A percentile compares a stretch with the other conserved stretches of the same genome.
phyloP scores from a whole-genome alignment of 805 yeast genomes.

The Sporopachydermia quercuum region DNA sequence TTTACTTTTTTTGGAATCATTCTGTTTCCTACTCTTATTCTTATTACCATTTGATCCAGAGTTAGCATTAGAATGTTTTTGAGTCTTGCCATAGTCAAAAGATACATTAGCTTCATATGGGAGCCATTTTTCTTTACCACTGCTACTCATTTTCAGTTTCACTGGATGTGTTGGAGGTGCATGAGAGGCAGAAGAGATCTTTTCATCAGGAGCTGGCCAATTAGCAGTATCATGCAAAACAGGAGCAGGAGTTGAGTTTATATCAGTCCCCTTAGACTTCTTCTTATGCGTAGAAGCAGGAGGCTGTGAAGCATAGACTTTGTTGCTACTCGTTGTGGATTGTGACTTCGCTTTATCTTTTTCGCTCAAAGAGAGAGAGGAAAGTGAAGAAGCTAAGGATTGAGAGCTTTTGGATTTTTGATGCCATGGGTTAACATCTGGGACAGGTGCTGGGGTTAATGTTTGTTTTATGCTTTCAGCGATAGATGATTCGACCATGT shows the following conservation, averaged over 20 bases:
- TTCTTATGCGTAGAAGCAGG: conserved; percentile 7
- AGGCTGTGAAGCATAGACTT: conserved; percentile 6
- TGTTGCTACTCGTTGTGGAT: conserved; percentile 7
- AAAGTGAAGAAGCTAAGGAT: conserved; percentile 5
- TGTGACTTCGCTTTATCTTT: conserved; percentile 8
- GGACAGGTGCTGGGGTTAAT: conserved; percentile 54
- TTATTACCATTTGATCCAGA: conserved; percentile 6
- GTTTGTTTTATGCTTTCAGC: too few relatives aligned
- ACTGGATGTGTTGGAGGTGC: conserved; percentile 10
- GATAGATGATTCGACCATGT: too few relatives aligned
- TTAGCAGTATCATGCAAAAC: conserved; percentile 8
- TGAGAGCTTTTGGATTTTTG: conserved; percentile 5
- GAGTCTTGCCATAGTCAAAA: conserved; percentile 22
- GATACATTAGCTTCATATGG: conserved; percentile 49
- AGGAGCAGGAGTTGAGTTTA: conserved; percentile 5
- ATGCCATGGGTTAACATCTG: conserved; percentile 46
- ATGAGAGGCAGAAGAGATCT: conserved; percentile 10
- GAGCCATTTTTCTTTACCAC: conserved; percentile 55
- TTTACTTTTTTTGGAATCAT: conserved; percentile 12
- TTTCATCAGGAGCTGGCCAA: conserved; percentile 15
- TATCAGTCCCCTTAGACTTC: conserved; percentile 5
- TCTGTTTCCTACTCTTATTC: conserved; percentile 8
- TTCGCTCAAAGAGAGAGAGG: conserved; percentile 8
- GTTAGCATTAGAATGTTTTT: conserved; percentile 3
- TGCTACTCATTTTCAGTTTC: conserved; percentile 12